Conservation (phyloP, 2,329 filamentous ascomycete genomes). For the Talaromyces sp. region DNA sequence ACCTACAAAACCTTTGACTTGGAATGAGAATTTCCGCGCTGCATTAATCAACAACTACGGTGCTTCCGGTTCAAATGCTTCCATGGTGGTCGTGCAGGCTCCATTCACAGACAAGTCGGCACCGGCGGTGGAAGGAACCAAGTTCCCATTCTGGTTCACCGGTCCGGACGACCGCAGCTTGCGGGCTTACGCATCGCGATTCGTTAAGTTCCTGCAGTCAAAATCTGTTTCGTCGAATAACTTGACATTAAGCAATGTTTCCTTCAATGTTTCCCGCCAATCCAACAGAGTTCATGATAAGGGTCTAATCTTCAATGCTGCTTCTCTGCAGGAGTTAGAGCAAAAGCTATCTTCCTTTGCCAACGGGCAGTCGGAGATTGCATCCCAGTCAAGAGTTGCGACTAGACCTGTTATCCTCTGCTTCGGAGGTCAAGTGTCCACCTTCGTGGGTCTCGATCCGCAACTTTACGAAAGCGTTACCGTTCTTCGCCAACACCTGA, state of each 20-base stretch:
- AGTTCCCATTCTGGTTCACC: conserved; percentile 3
- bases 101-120: neutral
- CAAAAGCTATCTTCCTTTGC: conserved; percentile 21
- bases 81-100: conserved; percentile 26
- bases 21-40: conserved; percentile 11
- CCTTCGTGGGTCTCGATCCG: conserved; percentile 27
- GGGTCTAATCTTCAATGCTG: conserved; percentile 25
- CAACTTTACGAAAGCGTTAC: conserved; percentile 29
- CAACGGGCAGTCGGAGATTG: neutral
- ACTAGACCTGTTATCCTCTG: conserved; percentile 32
- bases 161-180: neutral
- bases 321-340: conserved; percentile 21
- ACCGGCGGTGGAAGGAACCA: neutral
- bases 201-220: neutral
- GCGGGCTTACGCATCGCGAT: neutral
- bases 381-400: neutral
- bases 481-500: conserved; percentile 33
- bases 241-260: neutral
- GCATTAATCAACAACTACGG: conserved; percentile 33
- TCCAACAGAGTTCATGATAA: conserved; percentile 10
- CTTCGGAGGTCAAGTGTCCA: conserved; percentile 41
- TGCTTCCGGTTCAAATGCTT: conserved; percentile 28
- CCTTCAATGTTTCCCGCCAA: conserved; percentile 13
- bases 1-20: conserved; percentile 18
- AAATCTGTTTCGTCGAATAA: neutral